Evolutionary conservation across 2,329 filamentous ascomycete species (phyloP).

Genomic region (Aspergillus flavus): DNA sequence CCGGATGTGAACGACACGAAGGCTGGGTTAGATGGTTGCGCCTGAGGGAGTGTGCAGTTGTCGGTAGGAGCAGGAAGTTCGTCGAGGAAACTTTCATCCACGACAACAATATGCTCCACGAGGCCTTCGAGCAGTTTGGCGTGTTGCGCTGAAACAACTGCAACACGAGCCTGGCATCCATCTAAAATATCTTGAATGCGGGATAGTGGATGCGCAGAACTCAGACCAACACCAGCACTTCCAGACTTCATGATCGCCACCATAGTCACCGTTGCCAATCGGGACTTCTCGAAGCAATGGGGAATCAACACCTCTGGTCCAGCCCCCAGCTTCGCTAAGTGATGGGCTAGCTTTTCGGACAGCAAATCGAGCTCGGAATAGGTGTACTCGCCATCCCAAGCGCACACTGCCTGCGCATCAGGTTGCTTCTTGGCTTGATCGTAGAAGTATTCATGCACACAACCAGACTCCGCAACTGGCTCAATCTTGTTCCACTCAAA

Average conservation of each 20-base stretch:
- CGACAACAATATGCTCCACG: neutral
- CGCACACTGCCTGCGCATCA: neutral
- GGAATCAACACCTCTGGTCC: slow-evolving; percentile 17
- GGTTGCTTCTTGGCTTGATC: neutral
- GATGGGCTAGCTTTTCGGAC: neutral
- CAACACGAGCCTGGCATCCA: neutral
- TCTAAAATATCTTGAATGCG: slow-evolving; percentile 3
- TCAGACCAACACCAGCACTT: slow-evolving; percentile 12
- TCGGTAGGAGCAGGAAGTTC: slow-evolving; percentile 2
- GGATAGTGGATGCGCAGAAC: slow-evolving; percentile 10
- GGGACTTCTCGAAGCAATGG: slow-evolving; percentile 11
- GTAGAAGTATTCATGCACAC: slow-evolving; percentile 1
- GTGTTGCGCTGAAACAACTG: neutral
- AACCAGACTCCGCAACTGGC: neutral
- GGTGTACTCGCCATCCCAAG: slow-evolving; percentile 7
- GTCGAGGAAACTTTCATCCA: slow-evolving; percentile 5
- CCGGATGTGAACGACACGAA: slow-evolving; percentile 8
- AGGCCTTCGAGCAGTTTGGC: neutral
- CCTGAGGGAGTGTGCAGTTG: neutral
- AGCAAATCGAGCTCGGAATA: neutral
- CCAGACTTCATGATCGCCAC: slow-evolving; percentile 5
- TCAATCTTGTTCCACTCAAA: neutral
- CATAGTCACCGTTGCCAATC: slow-evolving; percentile 6
- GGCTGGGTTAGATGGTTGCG: neutral
- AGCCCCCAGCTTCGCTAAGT: slow-evolving; percentile 17